A percentile compares a stretch with the other conserved stretches of the same genome.
Conservation (phyloP, 768 basidiomycete species). For the Tulasnella calospora region DNA sequence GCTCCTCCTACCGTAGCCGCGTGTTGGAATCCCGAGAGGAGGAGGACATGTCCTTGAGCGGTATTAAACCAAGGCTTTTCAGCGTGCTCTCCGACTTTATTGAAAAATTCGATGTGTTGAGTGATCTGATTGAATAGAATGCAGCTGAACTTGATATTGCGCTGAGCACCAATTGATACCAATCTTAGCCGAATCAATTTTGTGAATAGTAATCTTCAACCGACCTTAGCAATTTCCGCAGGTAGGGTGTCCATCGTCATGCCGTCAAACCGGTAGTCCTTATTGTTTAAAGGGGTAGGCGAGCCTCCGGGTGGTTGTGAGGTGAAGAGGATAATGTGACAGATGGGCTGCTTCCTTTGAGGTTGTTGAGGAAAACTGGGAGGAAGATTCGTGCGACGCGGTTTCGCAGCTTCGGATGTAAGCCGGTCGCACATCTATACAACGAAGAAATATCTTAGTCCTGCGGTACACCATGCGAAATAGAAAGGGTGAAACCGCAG, state of each 20-base stretch:
- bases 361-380: slow-evolving; percentile 13
- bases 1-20: neutral
- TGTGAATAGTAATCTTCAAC: neutral
- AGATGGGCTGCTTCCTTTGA: neutral
- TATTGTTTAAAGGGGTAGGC: neutral
- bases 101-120: neutral
- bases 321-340: slow-evolving; percentile 17
- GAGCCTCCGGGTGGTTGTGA: slow-evolving; percentile 18
- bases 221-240: slow-evolving; percentile 17
- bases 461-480: neutral
- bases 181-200: neutral
- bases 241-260: slow-evolving; percentile 18
- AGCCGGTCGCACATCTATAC: slow-evolving; percentile 13
- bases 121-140: neutral
- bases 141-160: slow-evolving; percentile 17
- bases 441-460: neutral
- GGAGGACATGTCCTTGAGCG: neutral
- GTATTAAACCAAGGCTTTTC: neutral
- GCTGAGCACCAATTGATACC: neutral
- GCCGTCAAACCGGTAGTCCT: slow-evolving; percentile 4
- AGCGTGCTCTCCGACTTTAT: slow-evolving; percentile 7
- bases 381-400: neutral
- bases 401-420: neutral
- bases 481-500: neutral
- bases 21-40: slow-evolving; percentile 11